Evolutionary conservation across 371 early-diverging fungal species (phyloP), one percentile per base, ranked within the genome.

Genomic region (Fennellomyces sp.): DNA sequence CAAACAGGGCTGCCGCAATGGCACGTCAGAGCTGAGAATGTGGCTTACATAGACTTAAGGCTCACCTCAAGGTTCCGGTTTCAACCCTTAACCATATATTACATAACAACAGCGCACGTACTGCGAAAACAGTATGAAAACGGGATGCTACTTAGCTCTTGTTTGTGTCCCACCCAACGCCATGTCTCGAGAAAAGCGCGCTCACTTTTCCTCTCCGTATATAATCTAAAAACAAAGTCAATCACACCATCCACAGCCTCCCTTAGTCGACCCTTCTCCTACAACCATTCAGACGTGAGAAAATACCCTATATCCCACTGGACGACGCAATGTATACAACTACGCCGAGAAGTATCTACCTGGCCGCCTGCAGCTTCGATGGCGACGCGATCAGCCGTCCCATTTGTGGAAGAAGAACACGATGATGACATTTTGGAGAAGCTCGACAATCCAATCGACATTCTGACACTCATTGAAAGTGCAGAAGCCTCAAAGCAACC

Each of bases 141-240:
- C 45, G 45, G 45, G 21, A 45, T 45, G 45, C 45, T 45, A 10
- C 45, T 45, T 45, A 21, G 45, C 45, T 21, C 45, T 45, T 45
- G 45, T 45, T 45, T 45, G 45, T 45, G 45, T 45, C 45, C 45
- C 45, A 45, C 45, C 23, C 45, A 45, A 45, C 45, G 45, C n/a
- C 45, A 45, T 45, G 45, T 45, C 45, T 45, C 45, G 45, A 45
- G 45, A 45, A 45, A 45, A 17, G 21, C 45, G n/a, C 45, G 45
- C 45, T 45, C 45, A 15, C 21, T 45, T 21, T 45, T 45, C 4
- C 21, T 45, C 45, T 45, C 45, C 7, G 45, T 45, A 45, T 25
- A 45, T 25, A 21, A 45, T 45, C 23, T 45, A 45, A 45, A 45
- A 45, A 23, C 45, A 12, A 45, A 45, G 23, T 25, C 1, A 33